Evolutionary conservation across 495 filamentous ascomycete species (phyloP).

Genomic region (Rhypophila decipiens): DNA sequence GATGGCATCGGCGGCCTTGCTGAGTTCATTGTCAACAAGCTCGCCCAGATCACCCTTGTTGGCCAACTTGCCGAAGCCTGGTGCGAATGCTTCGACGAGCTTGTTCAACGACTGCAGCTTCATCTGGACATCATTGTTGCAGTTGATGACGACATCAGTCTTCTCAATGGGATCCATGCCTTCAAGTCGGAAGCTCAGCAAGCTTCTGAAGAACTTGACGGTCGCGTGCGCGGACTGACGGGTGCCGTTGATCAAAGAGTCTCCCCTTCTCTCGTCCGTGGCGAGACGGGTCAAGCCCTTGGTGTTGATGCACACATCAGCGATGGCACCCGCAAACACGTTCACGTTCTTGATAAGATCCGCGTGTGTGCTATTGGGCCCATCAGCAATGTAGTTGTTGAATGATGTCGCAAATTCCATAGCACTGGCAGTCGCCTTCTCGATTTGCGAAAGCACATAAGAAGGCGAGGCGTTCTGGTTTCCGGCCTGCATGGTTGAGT

Average conservation of each 20-base stretch:
- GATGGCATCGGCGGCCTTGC: conserved; percentile 91
- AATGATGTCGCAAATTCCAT: conserved; percentile 96
- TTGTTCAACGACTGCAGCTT: conserved; percentile 88
- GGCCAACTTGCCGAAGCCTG: conserved; percentile 71
- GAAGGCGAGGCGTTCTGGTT: conserved; percentile 97
- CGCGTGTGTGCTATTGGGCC: conserved; percentile 83
- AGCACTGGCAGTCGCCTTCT: conserved; percentile 90
- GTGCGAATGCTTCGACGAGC: conserved; percentile 82
- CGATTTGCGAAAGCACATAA: conserved; percentile 91
- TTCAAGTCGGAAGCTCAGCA: conserved; percentile 90
- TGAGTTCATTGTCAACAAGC: conserved; percentile 84
- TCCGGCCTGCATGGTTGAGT: conserved; percentile 95
- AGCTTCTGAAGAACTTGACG: conserved; percentile 89
- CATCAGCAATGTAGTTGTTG: conserved; percentile 96
- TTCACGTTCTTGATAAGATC: conserved; percentile 91
- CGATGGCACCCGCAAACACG: conserved; percentile 80
- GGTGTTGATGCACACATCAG: conserved; percentile 91
- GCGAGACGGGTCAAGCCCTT: conserved; percentile 93
- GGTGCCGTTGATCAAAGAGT: conserved; percentile 71
- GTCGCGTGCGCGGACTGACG: conserved; percentile 82
- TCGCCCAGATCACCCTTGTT: conserved; percentile 86
- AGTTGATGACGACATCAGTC: conserved; percentile 93
- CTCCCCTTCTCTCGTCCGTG: conserved; percentile 88
- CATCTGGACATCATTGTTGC: conserved; percentile 88
- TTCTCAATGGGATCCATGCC: conserved; percentile 81